Evolutionary conservation across 106 monocot genomes (phyloP).

Genomic region (Apostasia ramifera): DNA sequence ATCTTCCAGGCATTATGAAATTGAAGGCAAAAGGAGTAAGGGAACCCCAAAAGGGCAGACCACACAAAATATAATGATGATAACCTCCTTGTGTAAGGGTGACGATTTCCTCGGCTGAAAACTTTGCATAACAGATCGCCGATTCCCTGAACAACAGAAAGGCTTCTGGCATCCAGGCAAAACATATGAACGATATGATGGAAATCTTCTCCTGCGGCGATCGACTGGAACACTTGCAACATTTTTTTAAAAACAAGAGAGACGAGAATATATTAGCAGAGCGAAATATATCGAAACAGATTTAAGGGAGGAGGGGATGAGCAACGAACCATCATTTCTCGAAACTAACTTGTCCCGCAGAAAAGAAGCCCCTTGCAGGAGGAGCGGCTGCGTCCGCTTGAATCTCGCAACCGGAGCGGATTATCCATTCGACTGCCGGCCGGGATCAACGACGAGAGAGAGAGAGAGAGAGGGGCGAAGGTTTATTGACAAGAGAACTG

Average conservation of each 20-base stretch:
- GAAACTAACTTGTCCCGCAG: too few species aligned
- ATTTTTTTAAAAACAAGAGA: not conserved
- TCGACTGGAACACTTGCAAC: not conserved
- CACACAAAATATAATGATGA: not conserved
- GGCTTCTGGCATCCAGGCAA: not conserved
- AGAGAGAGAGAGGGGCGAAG: too few species aligned
- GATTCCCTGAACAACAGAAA: not conserved
- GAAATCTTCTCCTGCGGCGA: not conserved
- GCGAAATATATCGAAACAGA: too few species aligned
- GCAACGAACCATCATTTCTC: too few species aligned
- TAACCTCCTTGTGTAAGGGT: not conserved
- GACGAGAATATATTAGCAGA: not conserved
- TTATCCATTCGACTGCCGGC: too few species aligned
- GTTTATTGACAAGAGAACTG: too few species aligned
- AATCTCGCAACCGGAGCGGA: too few species aligned
- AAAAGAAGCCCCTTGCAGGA: too few species aligned
- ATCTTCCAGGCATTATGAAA: not conserved
- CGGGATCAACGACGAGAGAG: too few species aligned
- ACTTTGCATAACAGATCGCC: not conserved
- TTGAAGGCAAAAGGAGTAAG: not conserved
- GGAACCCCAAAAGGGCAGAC: not conserved
- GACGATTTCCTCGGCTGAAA: not conserved
- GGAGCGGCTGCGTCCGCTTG: too few species aligned
- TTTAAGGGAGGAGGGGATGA: too few species aligned
- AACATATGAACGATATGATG: conserved; percentile 1